Conservation (phyloP, 2,329 filamentous ascomycete genomes). For the Sphaceloma murrayae region DNA sequence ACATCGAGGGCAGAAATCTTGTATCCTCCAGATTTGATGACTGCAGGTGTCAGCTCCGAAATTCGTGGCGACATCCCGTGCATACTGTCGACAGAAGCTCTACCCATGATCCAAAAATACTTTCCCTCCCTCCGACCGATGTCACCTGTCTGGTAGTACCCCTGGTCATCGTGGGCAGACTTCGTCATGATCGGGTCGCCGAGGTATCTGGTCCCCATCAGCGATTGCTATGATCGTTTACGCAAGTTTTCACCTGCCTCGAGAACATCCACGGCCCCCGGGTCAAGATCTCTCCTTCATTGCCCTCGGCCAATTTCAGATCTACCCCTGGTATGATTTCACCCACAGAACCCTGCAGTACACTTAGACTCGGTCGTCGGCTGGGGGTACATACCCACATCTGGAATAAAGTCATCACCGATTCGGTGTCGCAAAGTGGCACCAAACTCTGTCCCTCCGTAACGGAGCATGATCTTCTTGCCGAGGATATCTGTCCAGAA, state of each 20-base stretch:
- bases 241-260: constrained; percentile 17
- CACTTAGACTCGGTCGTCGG: constrained; percentile 12
- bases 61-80: too few species aligned
- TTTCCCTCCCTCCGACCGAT: constrained; percentile 32
- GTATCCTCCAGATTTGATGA: constrained; percentile 49
- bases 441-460: constrained; percentile 44
- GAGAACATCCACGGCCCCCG: constrained; percentile 31
- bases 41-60: background rate
- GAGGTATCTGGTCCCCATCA: constrained; percentile 21
- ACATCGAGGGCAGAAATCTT: constrained; percentile 48
- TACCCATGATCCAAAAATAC: constrained; percentile 46
- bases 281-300: constrained; percentile 42
- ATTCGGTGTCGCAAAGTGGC: constrained; percentile 40
- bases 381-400: constrained; percentile 27
- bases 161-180: constrained; percentile 25
- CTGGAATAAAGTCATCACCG: constrained; percentile 29
- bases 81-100: constrained; percentile 39
- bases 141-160: constrained; percentile 29
- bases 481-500: constrained; percentile 41
- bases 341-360: constrained; percentile 32
- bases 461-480: constrained; percentile 38
- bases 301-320: constrained; percentile 36
- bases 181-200: constrained; percentile 26
- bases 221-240: background rate
- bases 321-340: constrained; percentile 40